A percentile compares a stretch with the other conserved stretches of the same genome.
Conservation (phyloP, 2,329 filamentous ascomycete genomes). For the Mycocentrospora acerina region DNA sequence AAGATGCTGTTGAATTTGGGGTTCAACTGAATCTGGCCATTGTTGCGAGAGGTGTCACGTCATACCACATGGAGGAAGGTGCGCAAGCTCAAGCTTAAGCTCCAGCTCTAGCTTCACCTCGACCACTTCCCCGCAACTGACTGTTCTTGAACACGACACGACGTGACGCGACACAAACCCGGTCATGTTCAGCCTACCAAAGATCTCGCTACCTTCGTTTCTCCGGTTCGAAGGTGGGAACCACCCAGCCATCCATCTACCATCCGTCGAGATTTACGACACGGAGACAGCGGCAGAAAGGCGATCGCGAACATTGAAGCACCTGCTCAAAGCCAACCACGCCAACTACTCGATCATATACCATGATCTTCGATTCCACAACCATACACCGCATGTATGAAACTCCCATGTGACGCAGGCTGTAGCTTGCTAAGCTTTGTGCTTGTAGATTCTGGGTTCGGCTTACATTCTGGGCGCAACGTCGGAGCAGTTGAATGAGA, state of each 20-base stretch:
- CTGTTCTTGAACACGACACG: slow-evolving; percentile 5
- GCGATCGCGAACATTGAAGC: slow-evolving; percentile 79
- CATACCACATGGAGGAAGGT: slow-evolving; percentile 25
- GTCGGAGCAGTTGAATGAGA: slow-evolving; percentile 68
- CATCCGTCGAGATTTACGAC: slow-evolving; percentile 71
- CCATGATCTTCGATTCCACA: slow-evolving; percentile 73
- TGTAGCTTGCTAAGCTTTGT: slow-evolving; percentile 35
- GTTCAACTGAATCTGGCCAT: slow-evolving; percentile 6
- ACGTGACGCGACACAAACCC: slow-evolving; percentile 2
- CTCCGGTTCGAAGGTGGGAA: slow-evolving; percentile 16
- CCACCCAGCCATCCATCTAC: slow-evolving; percentile 51
- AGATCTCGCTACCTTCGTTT: slow-evolving; percentile 22
- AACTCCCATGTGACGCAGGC: slow-evolving; percentile 15
- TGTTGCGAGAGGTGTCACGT: slow-evolving; percentile 22
- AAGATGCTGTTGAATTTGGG: neutral
- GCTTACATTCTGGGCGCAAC: slow-evolving; percentile 82
- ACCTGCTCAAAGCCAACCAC: slow-evolving; percentile 89
- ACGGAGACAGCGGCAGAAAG: slow-evolving; percentile 81
- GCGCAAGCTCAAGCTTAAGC: slow-evolving; percentile 9
- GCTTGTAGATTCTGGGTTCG: slow-evolving; percentile 67
- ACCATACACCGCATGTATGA: slow-evolving; percentile 74
- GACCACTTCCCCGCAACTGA: slow-evolving; percentile 21
- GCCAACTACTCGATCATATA: slow-evolving; percentile 84
- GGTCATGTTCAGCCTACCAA: slow-evolving; percentile 28
- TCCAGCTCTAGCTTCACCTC: no score